Percentiles rank a stretch among this genome's conserved stretches.
phyloP scores from a whole-genome alignment of 2,329 filamentous ascomycete species.

The Metarhizium humberi region DNA sequence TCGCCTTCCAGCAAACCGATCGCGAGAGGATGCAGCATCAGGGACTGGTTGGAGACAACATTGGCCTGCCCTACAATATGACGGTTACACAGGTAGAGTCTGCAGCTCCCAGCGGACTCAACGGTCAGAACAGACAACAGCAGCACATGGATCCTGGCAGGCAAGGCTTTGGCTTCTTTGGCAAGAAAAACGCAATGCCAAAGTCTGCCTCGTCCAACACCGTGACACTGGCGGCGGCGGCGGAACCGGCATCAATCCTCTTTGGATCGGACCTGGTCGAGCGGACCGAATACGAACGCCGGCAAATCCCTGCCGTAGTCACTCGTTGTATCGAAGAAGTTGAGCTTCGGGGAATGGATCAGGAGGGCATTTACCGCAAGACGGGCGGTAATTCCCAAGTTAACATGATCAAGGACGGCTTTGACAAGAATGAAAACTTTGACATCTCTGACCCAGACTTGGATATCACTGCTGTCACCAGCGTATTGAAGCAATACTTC shows the following conservation, averaged over 20 bases:
- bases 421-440: conserved; percentile 76
- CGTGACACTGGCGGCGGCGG: conserved; percentile 30
- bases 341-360: conserved; percentile 89
- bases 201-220: conserved; percentile 37
- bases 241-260: conserved; percentile 51
- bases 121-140: conserved; percentile 17
- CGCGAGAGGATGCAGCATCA: conserved; percentile 46
- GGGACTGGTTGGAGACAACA: conserved; percentile 51
- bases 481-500: conserved; percentile 95
- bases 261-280: conserved; percentile 87
- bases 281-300: conserved; percentile 79
- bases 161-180: conserved; percentile 66
- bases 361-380: conserved; percentile 97
- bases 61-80: conserved; percentile 64
- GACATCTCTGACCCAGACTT: conserved; percentile 91
- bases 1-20: conserved; percentile 53
- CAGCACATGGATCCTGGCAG: conserved; percentile 26
- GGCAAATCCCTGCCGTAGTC: conserved; percentile 82
- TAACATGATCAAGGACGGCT: conserved; percentile 82
- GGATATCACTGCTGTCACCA: conserved; percentile 94
- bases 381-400: conserved; percentile 88
- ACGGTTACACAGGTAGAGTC: conserved; percentile 47
- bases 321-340: conserved; percentile 95
- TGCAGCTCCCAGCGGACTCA: conserved; percentile 24
- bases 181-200: conserved; percentile 42